phyloP scores from a whole-genome alignment of 306 rosid species.

The Abrus precatorius region DNA sequence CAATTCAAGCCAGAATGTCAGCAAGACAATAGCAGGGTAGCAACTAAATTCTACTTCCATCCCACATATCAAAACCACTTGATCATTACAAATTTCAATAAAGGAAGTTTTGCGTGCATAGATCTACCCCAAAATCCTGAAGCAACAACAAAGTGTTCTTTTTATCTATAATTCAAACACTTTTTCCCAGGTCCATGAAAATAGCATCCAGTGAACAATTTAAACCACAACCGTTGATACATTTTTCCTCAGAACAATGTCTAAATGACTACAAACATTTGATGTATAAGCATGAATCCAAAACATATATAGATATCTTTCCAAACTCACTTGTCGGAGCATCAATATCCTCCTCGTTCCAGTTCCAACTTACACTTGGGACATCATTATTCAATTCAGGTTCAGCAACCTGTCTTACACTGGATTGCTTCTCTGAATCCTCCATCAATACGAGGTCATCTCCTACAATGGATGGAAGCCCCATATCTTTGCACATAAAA shows the following conservation, averaged over 20 bases:
- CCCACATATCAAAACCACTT: neutral
- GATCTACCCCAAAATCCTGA: neutral
- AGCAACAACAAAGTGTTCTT: slow-evolving; percentile 18
- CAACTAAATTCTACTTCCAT: neutral
- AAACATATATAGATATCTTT: slow-evolving; percentile 25
- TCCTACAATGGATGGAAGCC: slow-evolving; percentile 53
- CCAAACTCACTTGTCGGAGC: slow-evolving; percentile 87
- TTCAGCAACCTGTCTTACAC: slow-evolving; percentile 46
- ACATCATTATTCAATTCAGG: slow-evolving; percentile 52
- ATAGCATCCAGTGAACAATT: slow-evolving; percentile 18
- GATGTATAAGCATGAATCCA: slow-evolving; percentile 13
- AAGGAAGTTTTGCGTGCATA: neutral
- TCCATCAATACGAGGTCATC: slow-evolving; percentile 47
- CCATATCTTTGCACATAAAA: slow-evolving; percentile 50
- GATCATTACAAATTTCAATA: slow-evolving; percentile 19
- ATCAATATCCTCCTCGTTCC: slow-evolving; percentile 77
- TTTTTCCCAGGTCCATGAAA: neutral
- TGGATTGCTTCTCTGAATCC: slow-evolving; percentile 52
- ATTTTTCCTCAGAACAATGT: slow-evolving; percentile 11
- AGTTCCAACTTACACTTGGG: slow-evolving; percentile 53
- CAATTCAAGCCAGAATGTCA: slow-evolving; percentile 9
- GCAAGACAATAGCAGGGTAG: neutral
- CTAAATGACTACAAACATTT: slow-evolving; percentile 14
- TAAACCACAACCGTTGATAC: slow-evolving; percentile 13
- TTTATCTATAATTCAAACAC: slow-evolving; percentile 2